These are phyloP conservation scores for Sugiyamaella castrensis DNA, from an alignment of 1,139 yeast species.

Conservation along the genomic window DNA sequence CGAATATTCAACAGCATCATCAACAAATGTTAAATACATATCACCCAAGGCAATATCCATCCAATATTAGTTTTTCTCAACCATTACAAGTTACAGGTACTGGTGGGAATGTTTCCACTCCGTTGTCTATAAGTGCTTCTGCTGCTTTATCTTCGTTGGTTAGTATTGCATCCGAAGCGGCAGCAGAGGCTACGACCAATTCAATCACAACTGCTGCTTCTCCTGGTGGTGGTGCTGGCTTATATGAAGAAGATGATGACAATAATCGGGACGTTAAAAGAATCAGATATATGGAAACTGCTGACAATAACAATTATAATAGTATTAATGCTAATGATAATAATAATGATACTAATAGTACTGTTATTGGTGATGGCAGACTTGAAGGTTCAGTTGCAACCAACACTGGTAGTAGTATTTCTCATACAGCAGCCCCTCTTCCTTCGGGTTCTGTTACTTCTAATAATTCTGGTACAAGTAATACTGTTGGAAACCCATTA, in stretches of 20 bases:
- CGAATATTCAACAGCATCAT: conserved; percentile 10
- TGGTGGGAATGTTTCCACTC: conserved; percentile 17
- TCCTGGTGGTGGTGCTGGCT: neutral
- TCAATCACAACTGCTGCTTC: neutral
- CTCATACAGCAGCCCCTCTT: too few relatives aligned
- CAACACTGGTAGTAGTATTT: too few relatives aligned
- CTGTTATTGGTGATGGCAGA: too few relatives aligned
- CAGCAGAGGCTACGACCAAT: neutral
- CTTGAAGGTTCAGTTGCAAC: too few relatives aligned
- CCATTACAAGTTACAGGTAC: conserved; percentile 24
- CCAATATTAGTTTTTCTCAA: conserved; percentile 18
- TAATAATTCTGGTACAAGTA: neutral
- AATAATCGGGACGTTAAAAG: neutral
- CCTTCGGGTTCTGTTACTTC: neutral
- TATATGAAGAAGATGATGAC: conserved; percentile 7
- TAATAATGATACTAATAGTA: too few relatives aligned
- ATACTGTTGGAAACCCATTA: neutral
- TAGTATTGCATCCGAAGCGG: neutral
- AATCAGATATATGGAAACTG: neutral
- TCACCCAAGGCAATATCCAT: conserved; percentile 10
- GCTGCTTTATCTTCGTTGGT: conserved; percentile 23
- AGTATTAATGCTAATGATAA: too few relatives aligned
- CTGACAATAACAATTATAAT: neutral
- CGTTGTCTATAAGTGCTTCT: conserved; percentile 23
- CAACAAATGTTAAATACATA: conserved; percentile 9